A percentile compares a stretch with the other conserved stretches of the same genome.
phyloP scores from a whole-genome alignment of 139 green algal genomes.

The Diplosphaera chodatii region DNA sequence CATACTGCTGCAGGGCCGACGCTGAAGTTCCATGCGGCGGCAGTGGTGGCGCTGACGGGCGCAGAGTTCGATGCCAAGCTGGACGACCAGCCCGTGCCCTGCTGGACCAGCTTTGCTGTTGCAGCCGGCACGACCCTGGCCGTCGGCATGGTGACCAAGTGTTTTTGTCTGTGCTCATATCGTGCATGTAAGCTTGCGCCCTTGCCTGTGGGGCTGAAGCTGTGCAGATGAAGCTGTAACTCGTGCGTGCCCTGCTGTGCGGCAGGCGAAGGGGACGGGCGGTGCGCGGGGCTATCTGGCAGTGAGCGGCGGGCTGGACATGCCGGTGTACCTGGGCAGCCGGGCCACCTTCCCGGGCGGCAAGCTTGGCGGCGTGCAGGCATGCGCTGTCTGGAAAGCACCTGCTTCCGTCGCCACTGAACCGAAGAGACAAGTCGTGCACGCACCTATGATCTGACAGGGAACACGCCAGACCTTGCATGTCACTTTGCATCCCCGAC shows the following conservation, averaged over 20 bases:
- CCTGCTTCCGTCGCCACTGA: too few relatives aligned
- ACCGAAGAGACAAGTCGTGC: too few relatives aligned
- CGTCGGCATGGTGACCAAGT: slow-evolving; percentile 29
- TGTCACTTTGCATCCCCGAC: too few relatives aligned
- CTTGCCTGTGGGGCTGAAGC: too few relatives aligned
- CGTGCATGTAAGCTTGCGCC: too few relatives aligned
- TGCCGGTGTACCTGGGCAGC: slow-evolving; percentile 66
- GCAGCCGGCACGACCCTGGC: slow-evolving; percentile 34
- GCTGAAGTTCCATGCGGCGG: slow-evolving; percentile 53
- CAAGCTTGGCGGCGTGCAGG: slow-evolving; percentile 73
- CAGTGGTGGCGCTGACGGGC: slow-evolving; percentile 59
- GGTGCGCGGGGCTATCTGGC: slow-evolving; percentile 64
- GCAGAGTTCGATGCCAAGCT: slow-evolving; percentile 48
- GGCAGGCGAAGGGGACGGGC: slow-evolving; percentile 9
- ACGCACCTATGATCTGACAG: too few relatives aligned
- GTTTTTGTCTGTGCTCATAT: background rate
- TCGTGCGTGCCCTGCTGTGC: too few relatives aligned
- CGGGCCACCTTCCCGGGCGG: slow-evolving; percentile 70
- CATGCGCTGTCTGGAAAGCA: too few relatives aligned
- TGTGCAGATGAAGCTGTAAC: too few relatives aligned
- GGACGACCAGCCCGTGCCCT: slow-evolving; percentile 44
- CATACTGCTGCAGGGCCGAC: slow-evolving; percentile 62
- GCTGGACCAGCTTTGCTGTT: slow-evolving; percentile 44
- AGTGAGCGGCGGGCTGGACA: slow-evolving; percentile 63
- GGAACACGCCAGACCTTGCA: too few relatives aligned